phyloP scores from a whole-genome alignment of 2,329 filamentous ascomycete genomes.

The Fusarium sp. region DNA sequence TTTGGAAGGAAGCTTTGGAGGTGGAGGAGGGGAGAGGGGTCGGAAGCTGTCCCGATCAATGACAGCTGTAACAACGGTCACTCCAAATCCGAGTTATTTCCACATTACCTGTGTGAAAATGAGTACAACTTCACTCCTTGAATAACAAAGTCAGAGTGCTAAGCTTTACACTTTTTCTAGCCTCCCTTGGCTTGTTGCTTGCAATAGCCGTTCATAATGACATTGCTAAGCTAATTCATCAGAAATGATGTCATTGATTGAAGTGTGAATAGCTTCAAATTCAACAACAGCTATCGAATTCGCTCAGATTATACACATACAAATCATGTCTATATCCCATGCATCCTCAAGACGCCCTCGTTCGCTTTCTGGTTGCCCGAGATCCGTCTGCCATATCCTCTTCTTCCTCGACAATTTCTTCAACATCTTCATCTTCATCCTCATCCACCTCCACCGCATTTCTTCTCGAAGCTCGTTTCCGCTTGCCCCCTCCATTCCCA shows the following conservation, averaged over 20 bases:
- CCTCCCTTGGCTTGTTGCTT: not conserved
- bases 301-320: not conserved
- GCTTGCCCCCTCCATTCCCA: constrained; percentile 35
- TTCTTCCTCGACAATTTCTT: constrained; percentile 25
- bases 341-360: constrained; percentile 29
- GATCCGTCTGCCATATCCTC: constrained; percentile 13
- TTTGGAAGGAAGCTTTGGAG: not conserved
- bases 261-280: constrained; percentile 10
- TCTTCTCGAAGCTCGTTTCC: constrained; percentile 36
- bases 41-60: constrained; percentile 6
- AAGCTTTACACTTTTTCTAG: not conserved
- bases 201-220: not conserved
- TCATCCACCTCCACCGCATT: constrained; percentile 23
- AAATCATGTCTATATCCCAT: not conserved
- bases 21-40: not conserved
- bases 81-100: constrained; percentile 8
- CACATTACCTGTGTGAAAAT: not conserved
- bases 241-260: not conserved
- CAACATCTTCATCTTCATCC: constrained; percentile 23
- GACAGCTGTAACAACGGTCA: not conserved
- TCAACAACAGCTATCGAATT: not conserved
- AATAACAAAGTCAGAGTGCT: not conserved
- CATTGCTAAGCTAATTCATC: not conserved
- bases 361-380: constrained; percentile 32
- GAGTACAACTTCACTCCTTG: not conserved